A percentile compares a stretch with the other conserved stretches of the same genome.
phyloP scores from a whole-genome alignment of 2,329 filamentous ascomycete genomes.

The Aspergillus udagawae region DNA sequence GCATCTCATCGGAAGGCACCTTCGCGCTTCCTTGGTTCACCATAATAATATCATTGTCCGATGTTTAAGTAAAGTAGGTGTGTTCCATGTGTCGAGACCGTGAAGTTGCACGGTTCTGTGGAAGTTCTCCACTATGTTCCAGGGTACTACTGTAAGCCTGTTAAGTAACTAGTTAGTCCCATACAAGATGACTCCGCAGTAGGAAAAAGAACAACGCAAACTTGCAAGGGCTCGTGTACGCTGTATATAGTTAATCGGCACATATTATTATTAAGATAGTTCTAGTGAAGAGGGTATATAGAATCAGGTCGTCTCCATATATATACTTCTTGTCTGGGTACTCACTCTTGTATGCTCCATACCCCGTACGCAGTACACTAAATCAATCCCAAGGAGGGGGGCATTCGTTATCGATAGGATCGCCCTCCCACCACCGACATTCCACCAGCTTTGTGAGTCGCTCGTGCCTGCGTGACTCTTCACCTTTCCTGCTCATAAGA shows the following conservation, averaged over 20 bases:
- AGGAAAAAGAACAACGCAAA: not conserved
- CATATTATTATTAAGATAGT: not conserved
- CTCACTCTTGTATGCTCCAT: not conserved
- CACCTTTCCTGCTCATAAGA: not conserved
- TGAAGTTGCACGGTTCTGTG: not conserved
- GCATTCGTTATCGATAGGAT: constrained; percentile 29
- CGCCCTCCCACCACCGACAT: constrained; percentile 8
- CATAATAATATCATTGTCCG: not conserved
- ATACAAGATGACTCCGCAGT: not conserved
- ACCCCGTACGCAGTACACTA: not conserved
- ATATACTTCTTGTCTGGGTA: not conserved
- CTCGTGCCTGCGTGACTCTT: constrained; percentile 27
- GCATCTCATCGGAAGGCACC: not conserved
- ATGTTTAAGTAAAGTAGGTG: not conserved
- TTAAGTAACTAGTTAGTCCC: not conserved
- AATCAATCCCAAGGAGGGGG: constrained; percentile 22
- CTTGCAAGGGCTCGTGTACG: not conserved
- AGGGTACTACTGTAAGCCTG: not conserved
- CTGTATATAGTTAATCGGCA: not conserved
- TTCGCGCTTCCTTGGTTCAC: not conserved
- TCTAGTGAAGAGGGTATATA: not conserved
- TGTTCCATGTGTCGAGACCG: not conserved
- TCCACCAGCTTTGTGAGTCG: constrained; percentile 15
- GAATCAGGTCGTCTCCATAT: not conserved
- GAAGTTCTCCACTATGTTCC: not conserved